These are phyloP conservation scores for Fragilaria crotonensis DNA, from an alignment of 108 stramenopile genomes.

Conservation along the genomic window DNA sequence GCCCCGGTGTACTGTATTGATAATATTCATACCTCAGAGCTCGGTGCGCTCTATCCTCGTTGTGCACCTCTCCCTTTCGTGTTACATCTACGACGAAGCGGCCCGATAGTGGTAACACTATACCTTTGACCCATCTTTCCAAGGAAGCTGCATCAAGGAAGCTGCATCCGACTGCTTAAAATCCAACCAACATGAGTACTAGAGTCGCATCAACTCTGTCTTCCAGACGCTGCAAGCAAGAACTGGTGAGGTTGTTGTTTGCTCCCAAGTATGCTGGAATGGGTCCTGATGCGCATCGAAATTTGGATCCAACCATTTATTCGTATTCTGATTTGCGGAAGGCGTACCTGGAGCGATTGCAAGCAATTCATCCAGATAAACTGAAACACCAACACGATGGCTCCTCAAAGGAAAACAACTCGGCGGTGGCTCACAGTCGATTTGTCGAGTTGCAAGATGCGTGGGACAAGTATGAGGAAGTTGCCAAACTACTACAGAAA, in stretches of 20 bases:
- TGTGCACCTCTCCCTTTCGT: too few relatives aligned
- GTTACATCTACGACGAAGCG: too few relatives aligned
- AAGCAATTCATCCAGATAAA: constrained; percentile 75
- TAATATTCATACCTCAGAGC: too few relatives aligned
- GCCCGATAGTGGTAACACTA: too few relatives aligned
- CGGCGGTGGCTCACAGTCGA: constrained; percentile 13
- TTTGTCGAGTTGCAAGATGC: constrained; percentile 62
- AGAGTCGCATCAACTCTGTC: constrained; percentile 17
- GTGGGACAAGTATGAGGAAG: constrained; percentile 59
- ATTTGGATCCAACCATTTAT: constrained; percentile 33
- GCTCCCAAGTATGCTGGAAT: constrained; percentile 20
- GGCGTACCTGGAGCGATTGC: constrained; percentile 48
- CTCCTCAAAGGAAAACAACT: not conserved
- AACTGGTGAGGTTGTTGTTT: constrained; percentile 35
- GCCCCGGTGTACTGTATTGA: too few relatives aligned
- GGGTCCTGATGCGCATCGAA: constrained; percentile 24
- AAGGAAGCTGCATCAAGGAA: not conserved
- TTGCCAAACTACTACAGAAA: constrained; percentile 24
- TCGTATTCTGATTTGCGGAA: constrained; percentile 44
- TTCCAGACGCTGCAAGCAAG: constrained; percentile 23
- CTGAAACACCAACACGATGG: not conserved
- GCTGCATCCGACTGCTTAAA: too few relatives aligned
- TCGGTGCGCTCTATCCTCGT: too few relatives aligned
- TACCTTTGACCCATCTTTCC: too few relatives aligned
- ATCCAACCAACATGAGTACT: too few relatives aligned